Evolutionary conservation across 2,329 filamentous ascomycete species (phyloP).

Genomic region (Didymella segeticola): DNA sequence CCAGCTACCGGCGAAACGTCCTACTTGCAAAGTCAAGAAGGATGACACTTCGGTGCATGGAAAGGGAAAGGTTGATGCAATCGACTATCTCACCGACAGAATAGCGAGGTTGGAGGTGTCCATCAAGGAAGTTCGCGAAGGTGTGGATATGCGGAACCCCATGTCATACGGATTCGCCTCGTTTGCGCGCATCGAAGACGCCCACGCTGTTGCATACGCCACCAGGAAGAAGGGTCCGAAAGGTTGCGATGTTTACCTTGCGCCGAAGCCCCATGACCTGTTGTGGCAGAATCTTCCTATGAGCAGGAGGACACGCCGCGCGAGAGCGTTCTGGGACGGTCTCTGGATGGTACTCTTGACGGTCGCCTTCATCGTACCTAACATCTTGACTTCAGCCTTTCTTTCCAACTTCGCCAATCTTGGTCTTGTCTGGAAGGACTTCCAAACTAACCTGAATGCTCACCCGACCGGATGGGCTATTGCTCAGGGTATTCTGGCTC

Average conservation of each 20-base stretch:
- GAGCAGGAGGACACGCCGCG: conserved; percentile 69
- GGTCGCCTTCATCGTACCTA: conserved; percentile 84
- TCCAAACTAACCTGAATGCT: conserved; percentile 67
- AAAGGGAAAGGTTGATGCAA: conserved; percentile 85
- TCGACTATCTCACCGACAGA: conserved; percentile 86
- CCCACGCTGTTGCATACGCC: conserved; percentile 81
- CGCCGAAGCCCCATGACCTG: conserved; percentile 86
- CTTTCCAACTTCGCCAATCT: conserved; percentile 84
- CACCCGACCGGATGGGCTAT: conserved; percentile 79
- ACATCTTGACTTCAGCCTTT: conserved; percentile 93
- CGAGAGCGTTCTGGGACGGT: conserved; percentile 78
- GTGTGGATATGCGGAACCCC: conserved; percentile 86
- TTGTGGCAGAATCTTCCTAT: conserved; percentile 94
- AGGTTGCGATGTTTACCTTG: conserved; percentile 77
- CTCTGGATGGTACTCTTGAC: conserved; percentile 85
- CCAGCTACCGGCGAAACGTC: conserved; percentile 76
- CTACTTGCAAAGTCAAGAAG: conserved; percentile 78
- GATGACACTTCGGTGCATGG: conserved; percentile 70
- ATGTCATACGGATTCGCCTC: conserved; percentile 94
- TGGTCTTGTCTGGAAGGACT: conserved; percentile 79
- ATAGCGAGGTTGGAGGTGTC: conserved; percentile 82
- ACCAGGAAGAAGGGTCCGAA: conserved; percentile 79
- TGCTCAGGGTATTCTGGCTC: conserved; percentile 89
- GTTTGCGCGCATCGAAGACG: conserved; percentile 84
- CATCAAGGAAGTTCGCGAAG: conserved; percentile 81